A percentile compares a stretch with the other conserved stretches of the same genome.
These are phyloP conservation scores for Trichoderma virens DNA, from an alignment of 495 filamentous ascomycete genomes.

Conservation along the genomic window DNA sequence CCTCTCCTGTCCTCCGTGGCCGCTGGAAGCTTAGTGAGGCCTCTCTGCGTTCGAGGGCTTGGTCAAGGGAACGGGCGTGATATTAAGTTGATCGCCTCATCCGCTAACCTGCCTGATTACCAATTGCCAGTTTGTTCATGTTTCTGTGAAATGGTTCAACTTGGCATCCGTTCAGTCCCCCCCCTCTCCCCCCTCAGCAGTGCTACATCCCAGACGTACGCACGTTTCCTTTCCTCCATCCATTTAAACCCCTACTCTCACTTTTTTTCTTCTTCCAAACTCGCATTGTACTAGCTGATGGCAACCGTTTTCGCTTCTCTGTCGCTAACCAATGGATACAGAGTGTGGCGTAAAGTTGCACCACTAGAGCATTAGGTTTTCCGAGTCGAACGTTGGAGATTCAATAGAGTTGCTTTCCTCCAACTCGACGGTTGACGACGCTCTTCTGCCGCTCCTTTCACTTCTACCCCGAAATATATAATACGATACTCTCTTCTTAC, in stretches of 20 bases:
- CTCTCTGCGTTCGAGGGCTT: neutral
- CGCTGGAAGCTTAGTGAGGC: neutral
- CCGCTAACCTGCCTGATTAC: neutral
- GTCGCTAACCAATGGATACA: neutral
- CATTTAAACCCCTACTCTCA: neutral
- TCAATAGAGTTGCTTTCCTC: neutral
- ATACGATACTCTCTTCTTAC: conserved; percentile 9
- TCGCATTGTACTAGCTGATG: neutral
- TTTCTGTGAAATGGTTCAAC: neutral
- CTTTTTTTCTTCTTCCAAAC: neutral
- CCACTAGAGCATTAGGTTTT: neutral
- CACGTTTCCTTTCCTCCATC: neutral
- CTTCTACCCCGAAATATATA: neutral
- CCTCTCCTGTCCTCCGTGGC: neutral
- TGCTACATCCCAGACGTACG: conserved; percentile 4
- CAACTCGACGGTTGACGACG: neutral
- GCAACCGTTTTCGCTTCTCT: neutral
- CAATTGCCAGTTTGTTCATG: neutral
- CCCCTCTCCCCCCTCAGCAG: neutral
- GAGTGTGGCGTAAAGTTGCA: neutral
- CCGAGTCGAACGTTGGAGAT: neutral
- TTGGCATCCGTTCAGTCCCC: neutral
- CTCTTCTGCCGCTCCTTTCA: neutral
- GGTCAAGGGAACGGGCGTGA: neutral
- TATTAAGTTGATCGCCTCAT: neutral